phyloP scores from a whole-genome alignment of 2,329 filamentous ascomycete species.

The Monilinia aucupariae region DNA sequence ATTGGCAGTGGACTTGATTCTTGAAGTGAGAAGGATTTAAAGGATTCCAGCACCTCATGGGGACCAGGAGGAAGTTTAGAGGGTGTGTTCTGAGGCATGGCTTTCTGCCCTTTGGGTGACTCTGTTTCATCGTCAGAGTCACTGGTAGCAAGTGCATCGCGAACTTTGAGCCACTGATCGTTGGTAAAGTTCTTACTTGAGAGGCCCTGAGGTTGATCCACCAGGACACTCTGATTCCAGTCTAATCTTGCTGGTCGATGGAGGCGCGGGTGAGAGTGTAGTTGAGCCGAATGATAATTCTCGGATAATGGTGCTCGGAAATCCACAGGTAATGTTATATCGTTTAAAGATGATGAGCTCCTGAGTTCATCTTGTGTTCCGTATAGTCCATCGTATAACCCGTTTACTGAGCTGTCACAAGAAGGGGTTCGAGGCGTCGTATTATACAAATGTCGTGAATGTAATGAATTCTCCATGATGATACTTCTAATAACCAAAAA shows the following conservation, averaged over 20 bases:
- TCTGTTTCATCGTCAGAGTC: constrained; percentile 1
- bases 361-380: not conserved
- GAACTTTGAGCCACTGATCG: not conserved
- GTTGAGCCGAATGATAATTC: not conserved
- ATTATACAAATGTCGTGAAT: not conserved
- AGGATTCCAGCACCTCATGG: not conserved
- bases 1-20: not conserved
- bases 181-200: not conserved
- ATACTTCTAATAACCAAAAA: constrained; percentile 2
- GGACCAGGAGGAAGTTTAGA: not conserved
- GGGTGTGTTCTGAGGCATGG: not conserved
- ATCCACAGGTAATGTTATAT: not conserved
- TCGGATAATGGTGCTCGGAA: not conserved
- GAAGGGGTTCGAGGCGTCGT: not conserved
- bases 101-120: not conserved
- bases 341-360: not conserved
- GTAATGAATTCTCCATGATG: constrained; percentile 7
- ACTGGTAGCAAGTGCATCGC: not conserved
- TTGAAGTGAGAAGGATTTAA: not conserved
- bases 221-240: not conserved
- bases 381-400: not conserved
- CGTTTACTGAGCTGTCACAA: not conserved
- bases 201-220: not conserved
- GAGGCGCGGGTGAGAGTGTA: not conserved
- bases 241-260: constrained; percentile 6